These are phyloP conservation scores for Cladochytrium replicatum DNA, from an alignment of 192 early-diverging fungal genomes.

Conservation along the genomic window DNA sequence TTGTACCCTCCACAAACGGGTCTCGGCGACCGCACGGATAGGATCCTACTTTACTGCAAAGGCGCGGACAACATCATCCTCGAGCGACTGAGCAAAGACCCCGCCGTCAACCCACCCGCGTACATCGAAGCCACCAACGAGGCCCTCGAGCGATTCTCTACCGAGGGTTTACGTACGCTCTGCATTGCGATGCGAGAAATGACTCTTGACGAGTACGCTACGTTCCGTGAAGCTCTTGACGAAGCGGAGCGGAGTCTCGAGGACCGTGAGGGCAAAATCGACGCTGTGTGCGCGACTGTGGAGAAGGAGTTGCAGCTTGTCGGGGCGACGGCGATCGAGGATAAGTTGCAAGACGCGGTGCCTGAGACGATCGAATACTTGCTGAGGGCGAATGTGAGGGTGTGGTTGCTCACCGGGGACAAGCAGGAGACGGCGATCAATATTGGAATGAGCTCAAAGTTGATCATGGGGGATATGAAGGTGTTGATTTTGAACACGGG, in stretches of 20 bases:
- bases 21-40: too few relatives aligned
- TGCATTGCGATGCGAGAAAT: constrained; percentile 64
- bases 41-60: constrained; percentile 75
- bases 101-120: constrained; percentile 9
- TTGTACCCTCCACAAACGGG: too few relatives aligned
- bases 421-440: constrained; percentile 57
- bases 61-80: constrained; percentile 85
- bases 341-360: constrained; percentile 45
- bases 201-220: constrained; percentile 48
- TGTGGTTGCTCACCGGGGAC: constrained; percentile 56
- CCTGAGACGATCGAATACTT: constrained; percentile 54
- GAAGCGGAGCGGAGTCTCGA: constrained; percentile 60
- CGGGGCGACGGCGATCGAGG: constrained; percentile 53
- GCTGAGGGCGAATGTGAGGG: constrained; percentile 33
- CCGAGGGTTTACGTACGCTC: constrained; percentile 69
- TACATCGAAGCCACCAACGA: constrained; percentile 15
- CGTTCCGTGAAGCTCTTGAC: constrained; percentile 56
- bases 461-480: constrained; percentile 41
- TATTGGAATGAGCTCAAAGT: constrained; percentile 40
- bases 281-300: constrained; percentile 27
- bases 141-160: constrained; percentile 34
- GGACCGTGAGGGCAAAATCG: constrained; percentile 42
- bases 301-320: constrained; percentile 36
- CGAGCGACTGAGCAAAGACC: constrained; percentile 41
- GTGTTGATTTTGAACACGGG: constrained; percentile 29